These are phyloP conservation scores for Dryadomyces sulphureus DNA, from an alignment of 2,329 filamentous ascomycete species.

Conservation along the genomic window DNA sequence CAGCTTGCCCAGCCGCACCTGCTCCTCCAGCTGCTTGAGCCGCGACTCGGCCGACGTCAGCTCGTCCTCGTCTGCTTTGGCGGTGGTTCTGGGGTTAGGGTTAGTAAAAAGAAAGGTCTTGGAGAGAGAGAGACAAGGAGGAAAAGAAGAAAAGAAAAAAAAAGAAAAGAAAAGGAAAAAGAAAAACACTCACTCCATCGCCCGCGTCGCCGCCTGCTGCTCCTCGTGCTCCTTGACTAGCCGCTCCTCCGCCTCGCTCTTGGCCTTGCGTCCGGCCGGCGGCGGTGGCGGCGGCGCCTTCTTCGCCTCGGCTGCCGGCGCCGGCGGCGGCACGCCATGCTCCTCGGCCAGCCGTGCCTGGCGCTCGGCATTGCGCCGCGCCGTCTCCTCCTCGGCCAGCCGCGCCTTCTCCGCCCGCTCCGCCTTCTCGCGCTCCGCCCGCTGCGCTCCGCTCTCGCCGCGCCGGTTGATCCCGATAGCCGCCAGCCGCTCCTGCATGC, in stretches of 20 bases:
- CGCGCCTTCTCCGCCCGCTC: slow-evolving; percentile 78
- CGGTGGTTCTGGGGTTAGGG: slow-evolving; percentile 44
- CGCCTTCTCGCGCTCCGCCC: slow-evolving; percentile 72
- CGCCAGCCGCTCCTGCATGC: slow-evolving; percentile 91
- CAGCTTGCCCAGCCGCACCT: slow-evolving; percentile 83
- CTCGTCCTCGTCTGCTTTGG: slow-evolving; percentile 63
- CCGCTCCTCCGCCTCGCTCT: slow-evolving; percentile 50
- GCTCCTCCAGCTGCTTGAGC: slow-evolving; percentile 79
- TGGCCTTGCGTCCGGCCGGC: slow-evolving; percentile 16
- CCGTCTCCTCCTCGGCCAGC: slow-evolving; percentile 89
- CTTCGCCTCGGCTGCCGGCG: slow-evolving; percentile 32
- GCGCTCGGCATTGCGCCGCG: slow-evolving; percentile 72
- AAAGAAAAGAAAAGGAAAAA: neutral
- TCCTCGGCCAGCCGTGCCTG: slow-evolving; percentile 73
- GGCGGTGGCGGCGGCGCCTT: slow-evolving; percentile 68
- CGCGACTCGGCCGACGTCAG: slow-evolving; percentile 68
- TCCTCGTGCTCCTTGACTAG: slow-evolving; percentile 51
- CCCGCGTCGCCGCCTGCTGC: slow-evolving; percentile 33
- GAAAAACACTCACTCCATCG: slow-evolving; percentile 60
- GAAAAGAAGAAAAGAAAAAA: slow-evolving; percentile 19
- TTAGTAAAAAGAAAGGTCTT: slow-evolving; percentile 13
- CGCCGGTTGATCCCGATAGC: slow-evolving; percentile 84
- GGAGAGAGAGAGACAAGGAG: slow-evolving; percentile 15
- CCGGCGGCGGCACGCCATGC: slow-evolving; percentile 42
- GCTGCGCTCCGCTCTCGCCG: slow-evolving; percentile 68